Percentiles rank a stretch among this genome's conserved stretches.
These are phyloP conservation scores for Backusella australiensis DNA, from an alignment of 192 early-diverging fungal species.

Conservation along the genomic window DNA sequence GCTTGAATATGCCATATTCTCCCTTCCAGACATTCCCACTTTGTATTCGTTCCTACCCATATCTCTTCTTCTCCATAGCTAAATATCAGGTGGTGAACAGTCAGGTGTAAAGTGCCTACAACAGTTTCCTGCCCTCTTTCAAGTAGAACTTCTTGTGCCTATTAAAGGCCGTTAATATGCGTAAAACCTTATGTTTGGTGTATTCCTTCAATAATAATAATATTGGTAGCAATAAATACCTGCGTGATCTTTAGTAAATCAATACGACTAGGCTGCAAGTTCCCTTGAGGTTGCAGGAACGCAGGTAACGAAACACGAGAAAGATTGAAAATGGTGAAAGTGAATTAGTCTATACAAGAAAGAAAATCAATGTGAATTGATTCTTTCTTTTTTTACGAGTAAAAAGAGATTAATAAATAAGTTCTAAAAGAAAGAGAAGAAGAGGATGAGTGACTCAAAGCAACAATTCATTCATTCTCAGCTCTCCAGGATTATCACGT, in stretches of 20 bases:
- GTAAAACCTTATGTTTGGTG: neutral
- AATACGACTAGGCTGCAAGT: constrained; percentile 20
- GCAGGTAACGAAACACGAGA: constrained; percentile 14
- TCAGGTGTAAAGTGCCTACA: constrained; percentile 65
- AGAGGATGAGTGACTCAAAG: neutral
- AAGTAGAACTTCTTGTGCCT: constrained; percentile 43
- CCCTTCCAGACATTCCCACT: neutral
- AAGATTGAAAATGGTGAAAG: constrained; percentile 15
- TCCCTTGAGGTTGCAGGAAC: constrained; percentile 9
- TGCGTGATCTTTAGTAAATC: constrained; percentile 35
- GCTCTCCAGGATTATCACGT: neutral
- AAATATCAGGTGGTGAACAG: constrained; percentile 79
- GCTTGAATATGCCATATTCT: neutral
- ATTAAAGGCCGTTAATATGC: neutral
- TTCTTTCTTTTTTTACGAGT: neutral
- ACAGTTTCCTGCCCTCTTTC: constrained; percentile 38
- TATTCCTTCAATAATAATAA: neutral
- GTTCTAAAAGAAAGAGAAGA: neutral
- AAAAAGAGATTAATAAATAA: neutral
- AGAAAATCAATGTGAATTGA: constrained; percentile 4
- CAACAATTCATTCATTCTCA: neutral
- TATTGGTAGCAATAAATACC: neutral
- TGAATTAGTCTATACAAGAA: neutral
- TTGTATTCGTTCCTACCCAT: constrained; percentile 51
- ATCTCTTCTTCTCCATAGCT: constrained; percentile 51